Percentiles rank a stretch among this genome's conserved stretches.
Conservation (phyloP, 2,329 filamentous ascomycete genomes). For the Monilinia fructigena region DNA sequence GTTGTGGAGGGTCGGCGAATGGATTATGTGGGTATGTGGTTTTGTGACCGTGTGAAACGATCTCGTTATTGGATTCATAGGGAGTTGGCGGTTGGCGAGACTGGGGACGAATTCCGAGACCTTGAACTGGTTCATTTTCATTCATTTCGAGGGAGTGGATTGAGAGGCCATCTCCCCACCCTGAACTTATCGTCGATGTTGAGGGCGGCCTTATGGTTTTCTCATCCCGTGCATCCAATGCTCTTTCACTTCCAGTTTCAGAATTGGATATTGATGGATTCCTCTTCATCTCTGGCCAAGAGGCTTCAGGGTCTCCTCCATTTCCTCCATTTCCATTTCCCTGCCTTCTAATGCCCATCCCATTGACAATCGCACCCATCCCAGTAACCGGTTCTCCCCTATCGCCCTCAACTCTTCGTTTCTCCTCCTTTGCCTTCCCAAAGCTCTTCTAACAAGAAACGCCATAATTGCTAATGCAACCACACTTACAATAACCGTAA, state of each 20-base stretch:
- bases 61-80: background rate
- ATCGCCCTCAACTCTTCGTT: background rate
- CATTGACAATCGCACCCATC: background rate
- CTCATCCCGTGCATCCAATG: background rate
- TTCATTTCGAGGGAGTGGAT: slow-evolving; percentile 40
- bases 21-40: background rate
- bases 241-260: background rate
- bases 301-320: background rate
- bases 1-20: background rate
- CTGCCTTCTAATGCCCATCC: background rate
- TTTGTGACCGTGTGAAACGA: background rate
- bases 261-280: background rate
- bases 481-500: background rate
- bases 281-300: background rate
- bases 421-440: background rate
- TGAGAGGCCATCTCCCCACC: slow-evolving; percentile 5
- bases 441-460: slow-evolving; percentile 1
- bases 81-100: background rate
- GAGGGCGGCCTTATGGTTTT: background rate
- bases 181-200: background rate
- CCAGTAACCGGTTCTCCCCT: background rate
- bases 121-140: slow-evolving; percentile 2
- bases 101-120: background rate
- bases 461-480: background rate
- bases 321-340: background rate